Percentiles rank a stretch among this genome's conserved stretches.
Evolutionary conservation across 1,284 basidiomycete genomes (phyloP).

Genomic region (Tilletia indica): DNA sequence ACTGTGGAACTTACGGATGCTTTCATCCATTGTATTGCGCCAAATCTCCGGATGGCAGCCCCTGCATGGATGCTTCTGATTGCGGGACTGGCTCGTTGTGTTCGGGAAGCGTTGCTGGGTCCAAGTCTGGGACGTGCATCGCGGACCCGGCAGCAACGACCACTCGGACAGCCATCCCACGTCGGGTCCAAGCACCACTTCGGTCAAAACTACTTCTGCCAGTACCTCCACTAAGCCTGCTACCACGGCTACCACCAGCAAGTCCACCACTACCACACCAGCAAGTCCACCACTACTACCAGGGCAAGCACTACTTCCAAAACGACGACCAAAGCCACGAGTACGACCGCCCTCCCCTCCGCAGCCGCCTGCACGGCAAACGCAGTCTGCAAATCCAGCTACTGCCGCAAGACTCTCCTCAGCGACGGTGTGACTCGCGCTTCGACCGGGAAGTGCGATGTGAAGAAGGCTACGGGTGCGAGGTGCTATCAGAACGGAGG

Average conservation of each 20-base stretch:
- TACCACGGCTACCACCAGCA: too few species aligned
- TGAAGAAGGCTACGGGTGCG: constrained; percentile 7
- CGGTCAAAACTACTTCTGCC: too few species aligned
- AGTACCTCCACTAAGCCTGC: too few species aligned
- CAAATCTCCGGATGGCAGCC: neutral
- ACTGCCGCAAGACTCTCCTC: constrained; percentile 17
- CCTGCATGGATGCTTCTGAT: neutral
- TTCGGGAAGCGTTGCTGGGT: neutral
- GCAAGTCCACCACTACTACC: neutral
- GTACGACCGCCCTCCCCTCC: neutral
- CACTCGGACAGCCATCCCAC: neutral
- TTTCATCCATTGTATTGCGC: too few species aligned
- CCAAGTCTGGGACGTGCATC: neutral
- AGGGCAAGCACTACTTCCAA: neutral
- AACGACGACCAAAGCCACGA: neutral
- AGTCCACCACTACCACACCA: neutral
- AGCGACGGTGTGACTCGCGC: neutral
- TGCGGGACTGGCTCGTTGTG: neutral
- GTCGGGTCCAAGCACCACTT: too few species aligned
- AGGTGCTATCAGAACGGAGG: constrained; percentile 17
- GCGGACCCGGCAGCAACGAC: neutral
- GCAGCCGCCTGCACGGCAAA: constrained; percentile 4
- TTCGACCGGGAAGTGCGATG: neutral
- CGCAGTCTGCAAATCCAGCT: neutral
- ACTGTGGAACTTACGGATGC: neutral